Evolutionary conservation across 768 basidiomycete genomes (phyloP).

Genomic region (Panaeolus papilionaceus): DNA sequence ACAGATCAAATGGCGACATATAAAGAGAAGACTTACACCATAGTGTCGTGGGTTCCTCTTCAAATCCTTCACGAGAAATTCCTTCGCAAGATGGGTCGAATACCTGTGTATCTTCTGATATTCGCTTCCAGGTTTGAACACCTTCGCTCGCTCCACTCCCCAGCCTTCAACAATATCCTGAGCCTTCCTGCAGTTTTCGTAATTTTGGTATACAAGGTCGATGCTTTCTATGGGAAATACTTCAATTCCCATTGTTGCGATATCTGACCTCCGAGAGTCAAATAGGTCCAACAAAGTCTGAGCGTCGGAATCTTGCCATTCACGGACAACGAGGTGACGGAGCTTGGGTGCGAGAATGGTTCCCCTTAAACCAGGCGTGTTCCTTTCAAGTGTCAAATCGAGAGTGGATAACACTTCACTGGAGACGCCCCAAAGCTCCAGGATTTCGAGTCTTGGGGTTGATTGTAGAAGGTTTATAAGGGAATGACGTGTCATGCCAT

Average conservation of each 20-base stretch:
- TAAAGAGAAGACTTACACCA: not conserved
- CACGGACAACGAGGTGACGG: not conserved
- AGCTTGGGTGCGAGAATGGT: not conserved
- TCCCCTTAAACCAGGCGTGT: not conserved
- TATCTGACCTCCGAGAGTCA: conserved; percentile 1
- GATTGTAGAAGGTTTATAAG: not conserved
- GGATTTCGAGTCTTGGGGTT: not conserved
- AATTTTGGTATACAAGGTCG: not conserved
- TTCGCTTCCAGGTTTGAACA: not conserved
- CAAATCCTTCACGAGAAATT: not conserved
- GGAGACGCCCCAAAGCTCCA: not conserved
- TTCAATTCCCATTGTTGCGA: not conserved
- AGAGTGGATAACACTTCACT: not conserved
- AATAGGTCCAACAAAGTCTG: not conserved
- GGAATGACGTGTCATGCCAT: not conserved
- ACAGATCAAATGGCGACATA: not conserved
- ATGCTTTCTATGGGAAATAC: not conserved
- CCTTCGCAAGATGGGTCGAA: not conserved
- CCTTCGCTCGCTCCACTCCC: not conserved
- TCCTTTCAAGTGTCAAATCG: not conserved
- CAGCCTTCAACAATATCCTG: not conserved
- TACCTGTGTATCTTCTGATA: conserved; percentile 4
- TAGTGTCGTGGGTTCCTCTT: not conserved
- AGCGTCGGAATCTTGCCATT: not conserved
- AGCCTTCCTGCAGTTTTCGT: not conserved